Percentiles rank a stretch among this genome's conserved stretches.
Evolutionary conservation across 257 asterid genomes (phyloP).

Genomic region (Ilex asprella): DNA sequence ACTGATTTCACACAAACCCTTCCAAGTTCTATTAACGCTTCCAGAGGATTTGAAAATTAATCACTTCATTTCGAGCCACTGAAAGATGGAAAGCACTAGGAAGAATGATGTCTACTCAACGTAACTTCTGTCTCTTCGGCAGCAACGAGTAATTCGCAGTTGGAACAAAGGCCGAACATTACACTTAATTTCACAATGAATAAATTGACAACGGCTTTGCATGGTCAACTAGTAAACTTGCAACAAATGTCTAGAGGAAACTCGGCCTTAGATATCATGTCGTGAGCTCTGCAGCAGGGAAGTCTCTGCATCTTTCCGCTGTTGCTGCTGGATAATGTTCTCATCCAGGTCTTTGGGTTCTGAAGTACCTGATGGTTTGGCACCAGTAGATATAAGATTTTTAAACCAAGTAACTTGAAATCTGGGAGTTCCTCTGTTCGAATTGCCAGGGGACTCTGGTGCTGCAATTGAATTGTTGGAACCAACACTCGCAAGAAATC

Average conservation of each 20-base stretch:
- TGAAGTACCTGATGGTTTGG: not conserved
- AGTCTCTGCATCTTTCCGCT: not conserved
- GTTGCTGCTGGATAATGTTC: not conserved
- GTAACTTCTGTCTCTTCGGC: too few relatives aligned
- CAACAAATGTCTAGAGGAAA: not conserved
- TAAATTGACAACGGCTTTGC: not conserved
- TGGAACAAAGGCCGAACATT: too few relatives aligned
- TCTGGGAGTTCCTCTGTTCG: not conserved
- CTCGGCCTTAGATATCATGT: not conserved
- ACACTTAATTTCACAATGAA: not conserved
- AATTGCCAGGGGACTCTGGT: not conserved
- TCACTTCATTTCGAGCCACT: too few relatives aligned
- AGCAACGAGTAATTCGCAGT: too few relatives aligned
- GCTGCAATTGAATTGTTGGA: not conserved
- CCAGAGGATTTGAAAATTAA: too few relatives aligned
- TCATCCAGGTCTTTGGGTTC: not conserved
- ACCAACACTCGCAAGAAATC: not conserved
- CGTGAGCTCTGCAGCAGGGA: not conserved
- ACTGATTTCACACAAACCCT: too few relatives aligned
- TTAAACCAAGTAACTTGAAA: not conserved
- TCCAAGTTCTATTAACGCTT: too few relatives aligned
- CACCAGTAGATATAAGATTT: not conserved
- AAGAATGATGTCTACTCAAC: too few relatives aligned
- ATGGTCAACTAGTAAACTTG: not conserved
- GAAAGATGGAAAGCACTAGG: too few relatives aligned